Evolutionary conservation across 106 monocot species (phyloP).

Genomic region (Dioscorea dumetorum): DNA sequence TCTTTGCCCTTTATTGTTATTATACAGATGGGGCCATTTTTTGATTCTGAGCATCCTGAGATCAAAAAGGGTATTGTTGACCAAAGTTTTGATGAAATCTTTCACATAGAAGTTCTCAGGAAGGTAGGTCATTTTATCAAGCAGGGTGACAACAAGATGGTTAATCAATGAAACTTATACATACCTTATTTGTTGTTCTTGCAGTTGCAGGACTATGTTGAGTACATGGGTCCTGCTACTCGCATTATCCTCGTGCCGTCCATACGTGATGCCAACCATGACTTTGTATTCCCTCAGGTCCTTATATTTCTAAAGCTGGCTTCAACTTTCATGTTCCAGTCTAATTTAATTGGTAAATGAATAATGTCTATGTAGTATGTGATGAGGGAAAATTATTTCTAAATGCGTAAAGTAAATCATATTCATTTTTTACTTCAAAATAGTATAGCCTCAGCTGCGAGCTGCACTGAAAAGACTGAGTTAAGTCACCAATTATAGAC

Average conservation of each 20-base stretch:
- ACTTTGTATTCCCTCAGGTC: constrained; percentile 95
- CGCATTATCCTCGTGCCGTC: constrained; percentile 83
- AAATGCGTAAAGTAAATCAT: too few species aligned
- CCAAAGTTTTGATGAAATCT: constrained; percentile 77
- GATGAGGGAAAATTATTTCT: too few species aligned
- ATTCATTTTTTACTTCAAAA: too few species aligned
- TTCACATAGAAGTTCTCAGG: constrained; percentile 58
- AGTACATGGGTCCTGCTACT: constrained; percentile 66
- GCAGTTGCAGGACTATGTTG: constrained; percentile 67
- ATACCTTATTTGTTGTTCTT: constrained; percentile 3
- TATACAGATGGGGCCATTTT: constrained; percentile 85
- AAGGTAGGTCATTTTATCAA: constrained; percentile 32
- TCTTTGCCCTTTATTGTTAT: too few species aligned
- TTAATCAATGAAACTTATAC: background rate
- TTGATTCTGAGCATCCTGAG: constrained; percentile 94
- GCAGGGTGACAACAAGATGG: too few species aligned
- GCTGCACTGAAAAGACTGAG: too few species aligned
- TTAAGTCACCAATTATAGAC: too few species aligned
- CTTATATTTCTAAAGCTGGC: background rate
- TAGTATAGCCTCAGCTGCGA: too few species aligned
- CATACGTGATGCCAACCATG: constrained; percentile 91
- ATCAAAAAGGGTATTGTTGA: constrained; percentile 80
- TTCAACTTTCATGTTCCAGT: constrained; percentile 2
- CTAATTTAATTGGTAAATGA: background rate
- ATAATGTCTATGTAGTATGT: background rate